A percentile compares a stretch with the other conserved stretches of the same genome.
Conservation (phyloP, 2,329 filamentous ascomycete genomes). For the Botryotinia globosa region DNA sequence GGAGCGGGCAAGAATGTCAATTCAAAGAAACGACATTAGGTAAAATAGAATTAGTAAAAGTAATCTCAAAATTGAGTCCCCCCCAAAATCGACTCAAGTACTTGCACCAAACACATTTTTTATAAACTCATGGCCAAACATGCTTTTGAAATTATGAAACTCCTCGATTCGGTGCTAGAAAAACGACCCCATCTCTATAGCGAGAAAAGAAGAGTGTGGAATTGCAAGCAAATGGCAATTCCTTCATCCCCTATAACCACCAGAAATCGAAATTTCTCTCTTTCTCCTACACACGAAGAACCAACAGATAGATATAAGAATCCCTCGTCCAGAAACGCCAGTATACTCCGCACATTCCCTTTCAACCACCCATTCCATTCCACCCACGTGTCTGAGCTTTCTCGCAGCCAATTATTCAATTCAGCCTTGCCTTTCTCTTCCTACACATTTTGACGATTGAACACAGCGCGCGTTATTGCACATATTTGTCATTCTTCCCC, state of each 20-base stretch:
- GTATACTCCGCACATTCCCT: conserved; percentile 19
- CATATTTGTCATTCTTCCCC: not conserved
- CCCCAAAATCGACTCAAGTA: not conserved
- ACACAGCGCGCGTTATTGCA: not conserved
- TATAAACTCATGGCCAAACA: not conserved
- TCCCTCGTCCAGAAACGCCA: conserved; percentile 15
- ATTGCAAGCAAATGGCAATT: not conserved
- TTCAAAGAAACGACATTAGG: conserved; percentile 60
- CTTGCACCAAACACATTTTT: not conserved
- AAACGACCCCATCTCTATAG: not conserved
- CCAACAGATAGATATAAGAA: conserved; percentile 5
- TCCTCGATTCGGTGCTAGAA: not conserved
- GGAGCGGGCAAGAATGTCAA: conserved; percentile 88
- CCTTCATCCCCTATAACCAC: not conserved
- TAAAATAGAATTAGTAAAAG: conserved; percentile 27
- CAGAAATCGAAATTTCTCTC: not conserved
- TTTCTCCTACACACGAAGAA: not conserved
- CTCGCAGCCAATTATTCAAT: not conserved
- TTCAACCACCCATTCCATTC: not conserved
- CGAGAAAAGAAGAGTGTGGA: not conserved
- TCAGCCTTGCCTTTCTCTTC: no score
- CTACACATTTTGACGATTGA: not conserved
- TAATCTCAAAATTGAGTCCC: conserved; percentile 18
- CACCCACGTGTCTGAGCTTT: not conserved
- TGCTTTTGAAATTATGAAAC: conserved; percentile 9